Evolutionary conservation across 2,329 filamentous ascomycete genomes (phyloP), one percentile per base, ranked within the genome.

Genomic region (Plenodomus tracheiphilus): DNA sequence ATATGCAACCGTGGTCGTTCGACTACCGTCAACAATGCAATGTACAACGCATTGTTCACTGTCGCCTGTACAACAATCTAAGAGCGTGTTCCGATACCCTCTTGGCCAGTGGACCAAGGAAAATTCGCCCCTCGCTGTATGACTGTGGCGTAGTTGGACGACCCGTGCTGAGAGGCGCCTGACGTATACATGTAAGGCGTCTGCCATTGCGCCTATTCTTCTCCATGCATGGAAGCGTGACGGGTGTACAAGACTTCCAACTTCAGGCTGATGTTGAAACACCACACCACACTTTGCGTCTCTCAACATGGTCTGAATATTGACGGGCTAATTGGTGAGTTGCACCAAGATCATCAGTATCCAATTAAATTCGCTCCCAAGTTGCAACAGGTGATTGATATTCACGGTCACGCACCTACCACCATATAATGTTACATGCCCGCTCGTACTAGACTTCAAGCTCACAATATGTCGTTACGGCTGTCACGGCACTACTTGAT

Each of bases 71-170:
- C 28, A 15, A 32, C 11, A 32, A 15, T 11, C 7, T 15, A 32
- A 11, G 28, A 32, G 8, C 15, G 28, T 32, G 28, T 32, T 11
- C 4, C 13, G 4, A 32, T 15, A 32, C 9, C 9, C 6, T 32
- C 22, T 32, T 11, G 28, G 11, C 28, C 4, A 32, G 28, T 32
- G 28, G 13, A 15, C 4, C 28, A 10, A 4, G 15, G 28, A 32
- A 37, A 28, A 17, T 35, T 47, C 41, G 39, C 40, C 32, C 39
- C 46, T 43, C 46, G 16, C 30, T 51, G 54, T 51, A 46, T 47
- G 49, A 63, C 54, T 53, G 54, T 60, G 56, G 54, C 58, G 49
- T 46, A 41, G 41, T 43, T 44, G 46, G 47, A 39, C 49, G 32
- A 11, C 40, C 45, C 28, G 13, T 32, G 28, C 15, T 6, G 44